Base-by-base conservation (phyloP, 179 eudicot genomes). In the Amaranthus tricolor region DNA sequence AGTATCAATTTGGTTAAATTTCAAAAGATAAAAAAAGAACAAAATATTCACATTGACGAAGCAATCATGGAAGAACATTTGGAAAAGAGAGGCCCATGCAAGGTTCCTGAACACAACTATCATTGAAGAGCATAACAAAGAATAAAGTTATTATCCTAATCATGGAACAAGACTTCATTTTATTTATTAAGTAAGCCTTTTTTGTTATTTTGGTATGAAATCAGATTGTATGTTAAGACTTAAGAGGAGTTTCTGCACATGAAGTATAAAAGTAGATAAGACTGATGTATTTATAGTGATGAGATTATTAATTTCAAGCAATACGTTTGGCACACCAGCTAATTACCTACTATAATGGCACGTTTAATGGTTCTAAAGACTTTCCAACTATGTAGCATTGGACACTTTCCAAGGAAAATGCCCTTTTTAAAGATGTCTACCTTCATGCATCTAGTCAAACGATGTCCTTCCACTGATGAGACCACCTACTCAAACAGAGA, bases 401-500 rank as follows among this genome's bases (percentile, higher is more conserved):
- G n/a, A n/a, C n/a, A n/a, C n/a, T n/a, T n/a, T n/a, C n/a, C n/a
- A n/a, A n/a, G n/a, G n/a, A n/a, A n/a, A n/a, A n/a, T n/a, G n/a
- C n/a, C n/a, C n/a, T n/a, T n/a, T n/a, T n/a, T n/a, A n/a, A n/a
- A n/a, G n/a, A n/a, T n/a, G n/a, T n/a, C n/a, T n/a, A n/a, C n/a
- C n/a, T n/a, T n/a, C n/a, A n/a, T n/a, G n/a, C n/a, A n/a, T n/a
- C n/a, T n/a, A n/a, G n/a, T n/a, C n/a, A n/a, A n/a, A 0, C 74
- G 86, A 68, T 93, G 98, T 49, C 98, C 96, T 20, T 77, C 89
- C 62, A 93, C 80, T n/a, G 92, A 64, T 16, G 84, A 84, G 19
- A 89, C 85, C 40, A 77, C 86, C 97, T 91, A 86, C 70, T 31
- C 19, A 68, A 68, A 5, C 51, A 69, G 16, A 55, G 14, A 45